phyloP scores from a whole-genome alignment of 345 rosid genomes.

The Sisymbrium irio region DNA sequence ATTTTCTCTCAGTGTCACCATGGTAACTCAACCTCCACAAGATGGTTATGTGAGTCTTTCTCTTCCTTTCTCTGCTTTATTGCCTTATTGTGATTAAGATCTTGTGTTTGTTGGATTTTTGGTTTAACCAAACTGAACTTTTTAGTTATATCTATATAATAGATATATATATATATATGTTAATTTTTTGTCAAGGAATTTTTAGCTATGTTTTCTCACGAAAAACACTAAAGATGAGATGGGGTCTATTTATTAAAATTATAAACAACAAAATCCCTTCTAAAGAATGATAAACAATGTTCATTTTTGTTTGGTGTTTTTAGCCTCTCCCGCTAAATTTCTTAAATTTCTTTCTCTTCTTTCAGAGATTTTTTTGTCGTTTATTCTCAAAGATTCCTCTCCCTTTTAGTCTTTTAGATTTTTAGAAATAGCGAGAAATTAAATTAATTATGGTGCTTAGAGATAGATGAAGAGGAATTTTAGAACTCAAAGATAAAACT shows the following conservation, averaged over 20 bases:
- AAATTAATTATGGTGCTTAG: slow-evolving; percentile 4
- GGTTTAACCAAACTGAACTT: not conserved
- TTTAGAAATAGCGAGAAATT: not conserved
- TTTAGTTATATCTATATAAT: too few species aligned
- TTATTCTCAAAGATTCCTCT: not conserved
- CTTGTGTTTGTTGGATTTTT: not conserved
- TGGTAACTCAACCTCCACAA: slow-evolving; percentile 35
- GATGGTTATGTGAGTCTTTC: slow-evolving; percentile 32
- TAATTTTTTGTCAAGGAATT: not conserved
- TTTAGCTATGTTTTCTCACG: not conserved
- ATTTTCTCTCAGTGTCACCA: slow-evolving; percentile 14
- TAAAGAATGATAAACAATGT: not conserved
- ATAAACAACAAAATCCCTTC: not conserved
- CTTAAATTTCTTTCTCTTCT: not conserved
- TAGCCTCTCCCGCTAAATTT: not conserved
- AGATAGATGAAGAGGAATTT: slow-evolving; percentile 2
- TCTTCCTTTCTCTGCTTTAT: not conserved
- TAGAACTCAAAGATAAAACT: not conserved
- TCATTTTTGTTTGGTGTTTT: not conserved
- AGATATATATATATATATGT: too few species aligned
- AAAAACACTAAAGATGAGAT: not conserved
- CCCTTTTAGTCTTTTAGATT: not conserved
- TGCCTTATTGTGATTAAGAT: slow-evolving; percentile 5
- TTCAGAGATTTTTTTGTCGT: not conserved
- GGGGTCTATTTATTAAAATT: not conserved